Base-by-base conservation (phyloP, 2,329 filamentous ascomycete genomes). In the Neocatenulostroma microsporum region DNA sequence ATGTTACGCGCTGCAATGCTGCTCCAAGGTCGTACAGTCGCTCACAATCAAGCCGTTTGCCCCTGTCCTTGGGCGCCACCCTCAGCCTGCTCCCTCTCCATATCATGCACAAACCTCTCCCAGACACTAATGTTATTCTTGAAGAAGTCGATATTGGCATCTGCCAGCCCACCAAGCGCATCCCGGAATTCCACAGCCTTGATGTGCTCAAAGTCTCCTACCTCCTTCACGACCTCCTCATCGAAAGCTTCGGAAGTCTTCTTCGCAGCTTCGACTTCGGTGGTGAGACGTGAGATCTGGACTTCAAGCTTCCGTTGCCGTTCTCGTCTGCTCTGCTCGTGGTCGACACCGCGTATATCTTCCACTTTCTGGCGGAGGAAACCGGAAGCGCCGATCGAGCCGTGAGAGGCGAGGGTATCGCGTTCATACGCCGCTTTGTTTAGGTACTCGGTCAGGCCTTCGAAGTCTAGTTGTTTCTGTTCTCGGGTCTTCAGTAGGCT, bases 401-500 rank as follows among this genome's bases (percentile, higher is more conserved):
- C 72, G 44, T 81, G 78, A 0, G 78, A 76, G 25, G 77, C 75
- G 3, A 94, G 76, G 12, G 75, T 70, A 62, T 98, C 91, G 31
- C 88, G 82, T 62, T 98, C 91, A 3, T 78, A 68, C 3, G 85
- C 86, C 1, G 85, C 86, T 60, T 94, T 94, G 65, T 84, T 84
- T 36, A 95, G 82, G 62, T 96, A 96, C 58, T 96, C 89, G 19
- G 87, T 94, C 21, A 98, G 73, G 47, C 86, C 88, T 64, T 98
- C 91, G 55, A 89, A 94, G 66, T 98, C 91, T 40, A 98, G 81
- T 61, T 98, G 91, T 60, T 98, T 98, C 66, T 93, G 87, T 66
- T 98, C 91, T 23, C 91, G 81, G 1, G 85, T 85, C 61, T 94
- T 94, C 46, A 98, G 78, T 4, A 98, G 78, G 17, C 78, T 73